Base-by-base conservation (phyloP, 306 rosid genomes). In the Lathyrus aphaca region DNA sequence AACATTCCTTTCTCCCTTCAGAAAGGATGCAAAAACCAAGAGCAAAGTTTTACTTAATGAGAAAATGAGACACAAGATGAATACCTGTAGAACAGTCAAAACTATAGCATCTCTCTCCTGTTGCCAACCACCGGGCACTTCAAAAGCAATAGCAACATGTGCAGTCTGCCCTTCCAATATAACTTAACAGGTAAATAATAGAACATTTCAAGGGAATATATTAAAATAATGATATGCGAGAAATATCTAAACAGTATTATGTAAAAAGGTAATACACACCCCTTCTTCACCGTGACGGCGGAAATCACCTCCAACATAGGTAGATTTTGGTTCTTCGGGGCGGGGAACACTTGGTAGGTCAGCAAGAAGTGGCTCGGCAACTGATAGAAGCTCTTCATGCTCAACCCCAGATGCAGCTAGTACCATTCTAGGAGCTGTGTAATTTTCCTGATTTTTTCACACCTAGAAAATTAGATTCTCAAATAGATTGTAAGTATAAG, bases 121-220 rank as follows among this genome's bases (percentile, higher is more conserved):
- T 17, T 80, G 90, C 99, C 99, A 95, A 43, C 99, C 99, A 37
- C 99, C 97, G 37, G 99, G 96, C 46, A 89, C 95, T 77, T 95
- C 99, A 82, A 95, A 95, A 59, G 99, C 99, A 82, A 95, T 85
- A 68, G 96, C 99, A 86, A 95, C 42, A 68, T 95, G 99, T 29
- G 99, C 75, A 75, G 56, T 81, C 99, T 95, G 84, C 49, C 17
- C 59, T 21, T 48, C 66, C 51, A 59, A 75, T 70, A 73, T 30
- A 75, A 25, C 43, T 29, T 17, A 76, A 58, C 30, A 30, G 38
- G 81, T 76, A 43, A 83, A 43, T 21, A 64, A 59, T 16, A 54
- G 55, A 16, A 38, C 17, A 55, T 50, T 68, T 6, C 7, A 63
- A 62, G 27, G 18, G 48, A 40, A 27, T 10, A 74, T 27, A 32